Base-by-base conservation (phyloP, 805 yeast species). In the Wickerhamomyces strasburgensis region DNA sequence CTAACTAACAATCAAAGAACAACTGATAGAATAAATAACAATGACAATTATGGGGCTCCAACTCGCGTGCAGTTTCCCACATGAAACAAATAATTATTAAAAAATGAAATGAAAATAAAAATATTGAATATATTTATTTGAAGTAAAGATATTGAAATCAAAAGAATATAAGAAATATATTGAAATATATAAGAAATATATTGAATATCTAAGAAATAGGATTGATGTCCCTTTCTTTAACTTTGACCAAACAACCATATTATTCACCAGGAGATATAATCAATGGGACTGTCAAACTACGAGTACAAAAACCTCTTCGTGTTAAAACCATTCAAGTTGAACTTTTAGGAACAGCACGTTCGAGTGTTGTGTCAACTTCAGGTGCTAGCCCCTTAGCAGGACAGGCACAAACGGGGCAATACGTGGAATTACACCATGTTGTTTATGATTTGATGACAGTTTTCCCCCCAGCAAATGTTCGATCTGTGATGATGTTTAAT, bases 381-480 rank as follows among this genome's bases (percentile, higher is more conserved):
- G 40, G 43, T n/a, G 41, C 43, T 32, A 17, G 29, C 2, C 25
- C 25, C 7, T 21, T 21, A 21, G 25, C 25, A 8, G 25, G 25
- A 8, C 19, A 34, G 5, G 25, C 23, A 9, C 42, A 28, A 4
- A 32, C 42, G 2, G 33, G 37, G 4, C 10, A 6, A 0, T 21
- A 21, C 25, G 25, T 21, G 10, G 49, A 44, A 31, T 7, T 24
- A 30, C 80, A 75, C 48, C 64, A 65, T 39, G 56, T 74, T 8
- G 56, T 75, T 14, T 74, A 73, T 45, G 76, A 73, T 37, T 65
- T 75, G 1, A 38, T 48, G 19, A 63, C 73, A 0, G 72, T 75
- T 18, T 75, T 75, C 39, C 80, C 80, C 2, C 75, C 80, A 0
- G 63, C 60, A 13, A 69, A 73, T 35, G 64, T 73, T 9, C 53